Evolutionary conservation across 1,284 basidiomycete genomes (phyloP), one percentile per base, ranked within the genome.

Genomic region (Porodaedalea pini): DNA sequence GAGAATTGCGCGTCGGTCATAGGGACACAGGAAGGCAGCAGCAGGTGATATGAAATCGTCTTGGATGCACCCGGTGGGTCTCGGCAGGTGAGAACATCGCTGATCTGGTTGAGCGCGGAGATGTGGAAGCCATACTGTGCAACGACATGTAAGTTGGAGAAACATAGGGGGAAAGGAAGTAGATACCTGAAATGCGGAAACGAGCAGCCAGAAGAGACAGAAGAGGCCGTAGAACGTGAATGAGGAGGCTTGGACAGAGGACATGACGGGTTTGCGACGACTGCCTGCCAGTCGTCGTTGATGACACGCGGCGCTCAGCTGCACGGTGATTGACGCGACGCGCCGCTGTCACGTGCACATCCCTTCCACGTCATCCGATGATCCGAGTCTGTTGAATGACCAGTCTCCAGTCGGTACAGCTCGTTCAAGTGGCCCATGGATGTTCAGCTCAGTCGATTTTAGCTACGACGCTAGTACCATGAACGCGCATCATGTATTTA

Each of bases 21-120:
- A 13, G 82, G 81, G 39, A 94, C 84, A 69, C 92, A 95, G 29
- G 78, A 77, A 1, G 82, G 77, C 4, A 84, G 68, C n/a, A 73
- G 71, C 39, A 59, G 36, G 50, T 56, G 8, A 67, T 64, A 31
- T 56, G 27, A 29, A 61, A 57, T 60, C 25, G 62, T 62, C 21
- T 68, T 64, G 40, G 63, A 64, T 45, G 60, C 48, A 47, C 66
- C 62, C 29, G 67, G 60, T 41, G 54, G 48, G 27, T 61, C 62
- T 19, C 65, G 73, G 63, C 92, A 95, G 6, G 87, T 91, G 58
- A 94, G 71, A 41, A 88, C 85, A 4, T 79, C 81, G 67, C 91
- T 86, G 41, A 94, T 86, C 69, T 92, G 92, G 69, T 95, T 95
- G 59, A 95, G 81, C 31, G 88, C 90, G 3, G 91, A 90, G 51